Base-by-base conservation (phyloP, 139 green algal genomes). In the Dunaliella primolecta region DNA sequence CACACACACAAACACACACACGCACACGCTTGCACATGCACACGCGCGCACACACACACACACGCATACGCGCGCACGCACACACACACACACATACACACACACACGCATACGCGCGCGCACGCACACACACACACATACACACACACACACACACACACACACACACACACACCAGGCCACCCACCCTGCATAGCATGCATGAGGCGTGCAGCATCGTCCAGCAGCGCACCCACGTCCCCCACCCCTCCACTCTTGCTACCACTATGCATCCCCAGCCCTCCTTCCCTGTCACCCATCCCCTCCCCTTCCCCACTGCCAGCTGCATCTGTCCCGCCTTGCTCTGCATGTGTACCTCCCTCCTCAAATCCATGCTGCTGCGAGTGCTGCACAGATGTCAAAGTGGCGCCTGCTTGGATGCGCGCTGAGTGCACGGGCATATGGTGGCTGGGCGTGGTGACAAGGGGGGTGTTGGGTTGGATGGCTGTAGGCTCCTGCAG, bases 181-280 rank as follows among this genome's bases (percentile, higher is more conserved):
- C 46, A 64, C 46, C 56, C 77, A 37, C 27, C 31, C n/a, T 74
- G 33, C 84, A 75, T 32, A 27, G 23, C 34, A 15, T 34, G 31
- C 81, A 84, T 70, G 34, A 88, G 64, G 25, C 35, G 56, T 35
- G 82, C 36, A 11, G 85, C 84, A 82, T 93, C 86, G 24, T 84
- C 83, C 46, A 93, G 85, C 75, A 93, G 78, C 29, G 75, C 80
- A 15, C 86, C 86, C 46, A 93, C 83, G 11, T 89, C 86, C 55
- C 87, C 85, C 46, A 92, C 32, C 74, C 90, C 75, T 38, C 31
- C 88, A 29, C 55, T 71, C 30, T 79, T 37, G 3, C 25, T 64
- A 38, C 36, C 37, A 21, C 75, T 36, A 25, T 2, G 55, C 1
- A 30, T 74, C 32, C 75, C 29, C 32, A n/a, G 30, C 29, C 75